These are phyloP conservation scores for Saccharomyces hybrid DNA, from an alignment of 1,139 yeast genomes.

Conservation along the genomic window DNA sequence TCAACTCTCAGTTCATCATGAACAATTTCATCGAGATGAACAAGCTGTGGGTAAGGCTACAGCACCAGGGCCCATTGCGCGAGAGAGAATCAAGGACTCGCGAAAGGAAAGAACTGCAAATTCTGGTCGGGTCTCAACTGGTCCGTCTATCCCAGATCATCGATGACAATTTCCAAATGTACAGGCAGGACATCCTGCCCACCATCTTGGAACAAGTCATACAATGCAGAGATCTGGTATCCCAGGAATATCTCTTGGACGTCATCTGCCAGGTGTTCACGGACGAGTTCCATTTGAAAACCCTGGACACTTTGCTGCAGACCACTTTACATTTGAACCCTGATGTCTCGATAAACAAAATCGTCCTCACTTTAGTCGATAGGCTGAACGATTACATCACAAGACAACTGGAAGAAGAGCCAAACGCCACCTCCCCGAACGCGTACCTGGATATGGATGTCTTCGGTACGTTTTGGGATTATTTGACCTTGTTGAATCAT, in stretches of 20 bases:
- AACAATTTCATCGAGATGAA: constrained; percentile 95
- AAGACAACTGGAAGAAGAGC: constrained; percentile 30
- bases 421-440: constrained; percentile 4
- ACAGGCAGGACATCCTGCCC: constrained; percentile 63
- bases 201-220: constrained; percentile 80
- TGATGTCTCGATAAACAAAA: constrained; percentile 55
- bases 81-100: constrained; percentile 66
- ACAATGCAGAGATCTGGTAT: constrained; percentile 84
- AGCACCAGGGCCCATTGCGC: constrained; percentile 89
- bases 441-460: constrained; percentile 27
- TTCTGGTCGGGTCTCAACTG: constrained; percentile 84
- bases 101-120: constrained; percentile 84
- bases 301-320: constrained; percentile 59
- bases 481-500: constrained; percentile 47
- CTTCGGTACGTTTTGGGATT: constrained; percentile 59
- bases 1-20: constrained; percentile 65
- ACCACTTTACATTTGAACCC: constrained; percentile 66
- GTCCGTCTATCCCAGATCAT: constrained; percentile 84
- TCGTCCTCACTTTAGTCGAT: constrained; percentile 63
- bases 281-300: constrained; percentile 76
- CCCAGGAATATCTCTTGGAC: constrained; percentile 85
- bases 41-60: constrained; percentile 91
- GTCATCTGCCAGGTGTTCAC: constrained; percentile 92
- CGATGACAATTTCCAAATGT: constrained; percentile 52
- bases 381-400: constrained; percentile 57